Conservation (phyloP, 768 basidiomycete species). For the Pleurotus citrinopileatus region DNA sequence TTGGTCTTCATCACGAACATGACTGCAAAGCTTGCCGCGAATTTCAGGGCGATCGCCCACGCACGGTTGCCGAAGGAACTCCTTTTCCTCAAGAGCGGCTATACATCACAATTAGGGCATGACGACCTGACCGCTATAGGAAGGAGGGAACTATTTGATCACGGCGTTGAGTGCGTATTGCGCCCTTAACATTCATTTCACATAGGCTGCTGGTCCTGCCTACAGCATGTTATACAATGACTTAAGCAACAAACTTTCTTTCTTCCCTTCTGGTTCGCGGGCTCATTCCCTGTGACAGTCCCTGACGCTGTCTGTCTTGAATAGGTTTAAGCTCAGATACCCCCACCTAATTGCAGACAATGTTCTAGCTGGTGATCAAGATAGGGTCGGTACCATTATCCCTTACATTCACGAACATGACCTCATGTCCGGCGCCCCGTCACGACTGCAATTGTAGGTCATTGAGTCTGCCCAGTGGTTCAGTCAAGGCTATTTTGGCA, state of each 20-base stretch:
- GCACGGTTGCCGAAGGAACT: conserved; percentile 28
- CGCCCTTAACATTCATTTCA: not conserved
- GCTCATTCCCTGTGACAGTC: not conserved
- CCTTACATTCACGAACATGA: not conserved
- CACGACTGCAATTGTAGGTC: conserved; percentile 16
- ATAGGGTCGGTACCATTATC: conserved; percentile 20
- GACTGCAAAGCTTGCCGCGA: conserved; percentile 25
- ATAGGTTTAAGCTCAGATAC: conserved; percentile 27
- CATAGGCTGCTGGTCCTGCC: not conserved
- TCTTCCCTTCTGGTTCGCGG: not conserved
- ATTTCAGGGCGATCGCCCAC: conserved; percentile 20
- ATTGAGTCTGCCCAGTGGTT: conserved; percentile 42
- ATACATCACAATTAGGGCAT: conserved; percentile 28
- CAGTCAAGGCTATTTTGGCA: conserved; percentile 35
- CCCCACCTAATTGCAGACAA: conserved; percentile 21
- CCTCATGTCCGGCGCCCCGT: not conserved
- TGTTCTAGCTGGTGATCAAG: conserved; percentile 29
- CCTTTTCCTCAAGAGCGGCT: conserved; percentile 34
- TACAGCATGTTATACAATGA: not conserved
- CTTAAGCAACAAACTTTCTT: no score
- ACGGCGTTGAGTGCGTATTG: not conserved
- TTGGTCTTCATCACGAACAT: conserved; percentile 29
- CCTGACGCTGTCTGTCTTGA: not conserved
- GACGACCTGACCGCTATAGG: conserved; percentile 35
- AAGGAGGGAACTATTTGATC: conserved; percentile 14